Conservation (phyloP, 2,329 filamentous ascomycete genomes). For the Diplodia sapinea region DNA sequence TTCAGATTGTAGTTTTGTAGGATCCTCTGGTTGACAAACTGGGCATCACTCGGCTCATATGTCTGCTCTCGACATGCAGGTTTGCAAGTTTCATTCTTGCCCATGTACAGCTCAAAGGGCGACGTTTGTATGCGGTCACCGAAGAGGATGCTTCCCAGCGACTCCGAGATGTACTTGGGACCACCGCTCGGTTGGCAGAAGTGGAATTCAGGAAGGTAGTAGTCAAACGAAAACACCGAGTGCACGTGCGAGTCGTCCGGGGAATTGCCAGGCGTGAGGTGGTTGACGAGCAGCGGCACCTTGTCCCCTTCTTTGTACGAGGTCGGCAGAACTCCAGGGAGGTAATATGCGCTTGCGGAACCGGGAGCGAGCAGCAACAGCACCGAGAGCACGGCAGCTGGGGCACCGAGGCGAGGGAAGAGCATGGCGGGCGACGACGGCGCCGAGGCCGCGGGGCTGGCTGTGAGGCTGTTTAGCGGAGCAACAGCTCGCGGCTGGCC, state of each 20-base stretch:
- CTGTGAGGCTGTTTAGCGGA: slow-evolving; percentile 11
- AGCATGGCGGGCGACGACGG: slow-evolving; percentile 38
- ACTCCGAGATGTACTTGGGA: slow-evolving; percentile 81
- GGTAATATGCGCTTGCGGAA: slow-evolving; percentile 76
- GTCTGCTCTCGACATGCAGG: slow-evolving; percentile 72
- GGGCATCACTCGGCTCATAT: slow-evolving; percentile 68
- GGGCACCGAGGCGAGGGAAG: slow-evolving; percentile 38
- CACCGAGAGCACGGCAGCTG: slow-evolving; percentile 45
- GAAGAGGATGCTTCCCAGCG: slow-evolving; percentile 93
- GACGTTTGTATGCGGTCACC: slow-evolving; percentile 98
- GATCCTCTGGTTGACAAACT: slow-evolving; percentile 84
- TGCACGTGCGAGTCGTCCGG: slow-evolving; percentile 79
- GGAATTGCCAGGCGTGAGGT: slow-evolving; percentile 83
- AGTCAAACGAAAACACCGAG: slow-evolving; percentile 95
- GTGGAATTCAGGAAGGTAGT: slow-evolving; percentile 86
- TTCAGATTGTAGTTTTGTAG: slow-evolving; percentile 88
- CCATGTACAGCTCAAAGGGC: slow-evolving; percentile 88
- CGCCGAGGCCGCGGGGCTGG: slow-evolving; percentile 3
- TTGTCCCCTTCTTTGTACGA: slow-evolving; percentile 81
- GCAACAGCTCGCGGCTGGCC: slow-evolving; percentile 26
- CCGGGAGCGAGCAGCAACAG: slow-evolving; percentile 45
- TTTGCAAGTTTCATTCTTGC: slow-evolving; percentile 85
- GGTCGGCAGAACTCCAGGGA: slow-evolving; percentile 92
- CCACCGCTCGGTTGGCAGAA: slow-evolving; percentile 84
- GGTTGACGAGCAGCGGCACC: slow-evolving; percentile 91